phyloP scores from a whole-genome alignment of 192 early-diverging fungal genomes.

The Gamsiella multidivaricata region DNA sequence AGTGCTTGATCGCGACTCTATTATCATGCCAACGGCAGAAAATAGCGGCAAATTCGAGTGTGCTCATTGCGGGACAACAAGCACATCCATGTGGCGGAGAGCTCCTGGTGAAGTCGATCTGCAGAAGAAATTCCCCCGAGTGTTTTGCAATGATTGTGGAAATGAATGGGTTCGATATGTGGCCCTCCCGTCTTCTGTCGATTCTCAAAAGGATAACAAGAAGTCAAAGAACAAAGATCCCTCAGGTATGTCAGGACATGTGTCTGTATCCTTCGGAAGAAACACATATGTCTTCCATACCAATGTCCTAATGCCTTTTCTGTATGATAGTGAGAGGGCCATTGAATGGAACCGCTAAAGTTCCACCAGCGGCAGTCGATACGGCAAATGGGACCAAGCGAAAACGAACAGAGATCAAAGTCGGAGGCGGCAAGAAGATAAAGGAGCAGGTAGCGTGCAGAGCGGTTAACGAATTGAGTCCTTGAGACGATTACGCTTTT shows the following conservation, averaged over 20 bases:
- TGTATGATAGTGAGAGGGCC: slow-evolving; percentile 21
- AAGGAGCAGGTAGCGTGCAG: slow-evolving; percentile 38
- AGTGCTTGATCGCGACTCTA: slow-evolving; percentile 41
- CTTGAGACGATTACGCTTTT: neutral
- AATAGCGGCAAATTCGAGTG: slow-evolving; percentile 47
- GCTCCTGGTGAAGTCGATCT: slow-evolving; percentile 55
- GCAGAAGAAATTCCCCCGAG: slow-evolving; percentile 49
- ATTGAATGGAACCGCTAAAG: slow-evolving; percentile 6
- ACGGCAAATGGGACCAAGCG: slow-evolving; percentile 19
- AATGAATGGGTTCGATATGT: slow-evolving; percentile 70
- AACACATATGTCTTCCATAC: neutral
- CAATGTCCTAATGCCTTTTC: neutral
- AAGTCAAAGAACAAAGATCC: slow-evolving; percentile 28
- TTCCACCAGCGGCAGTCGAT: slow-evolving; percentile 4
- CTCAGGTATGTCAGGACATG: neutral
- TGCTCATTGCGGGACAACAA: slow-evolving; percentile 53
- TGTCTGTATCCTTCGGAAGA: no score
- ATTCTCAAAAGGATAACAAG: slow-evolving; percentile 28
- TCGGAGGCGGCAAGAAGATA: slow-evolving; percentile 10
- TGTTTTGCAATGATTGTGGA: slow-evolving; percentile 66
- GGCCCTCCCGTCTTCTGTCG: slow-evolving; percentile 46
- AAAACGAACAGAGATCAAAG: slow-evolving; percentile 25
- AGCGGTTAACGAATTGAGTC: no score
- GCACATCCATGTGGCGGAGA: slow-evolving; percentile 51
- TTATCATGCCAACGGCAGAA: slow-evolving; percentile 35